Evolutionary conservation across 148 eudicot genomes (phyloP), one percentile per base, ranked within the genome.

Genomic region (Diospyros kaki): DNA sequence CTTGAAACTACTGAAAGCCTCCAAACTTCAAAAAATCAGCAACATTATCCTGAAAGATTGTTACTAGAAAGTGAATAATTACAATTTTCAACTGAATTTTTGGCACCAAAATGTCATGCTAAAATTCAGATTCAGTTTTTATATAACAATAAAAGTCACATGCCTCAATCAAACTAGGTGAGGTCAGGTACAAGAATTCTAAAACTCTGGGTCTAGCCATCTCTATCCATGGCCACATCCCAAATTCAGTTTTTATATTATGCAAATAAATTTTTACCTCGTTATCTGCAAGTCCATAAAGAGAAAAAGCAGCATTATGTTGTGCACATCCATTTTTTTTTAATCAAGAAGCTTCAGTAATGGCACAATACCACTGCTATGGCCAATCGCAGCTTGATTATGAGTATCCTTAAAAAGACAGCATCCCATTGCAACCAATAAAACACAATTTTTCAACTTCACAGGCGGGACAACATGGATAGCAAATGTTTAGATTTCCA

Each of bases 211-310:
- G 28, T 28, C 28, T 28, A 28, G 28, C 28, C 28, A 28, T 28
- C 28, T 28, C 28, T 28, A 28, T 28, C 28, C 28, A 28, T 28
- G 0, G 28, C 28, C 28, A 28, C 28, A 28, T 28, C 28, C 0
- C 28, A 62, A 79, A 62, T 58, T 11, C 14, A 40, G 42, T 51
- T 11, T 28, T 58, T 62, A 42, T 9, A 39, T 17, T 39, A 43
- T 60, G 48, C 66, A 68, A 12, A 52, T 17, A 17, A 53, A 60
- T 55, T 4, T 51, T 18, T 79, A 94, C 98, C 97, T 94, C 98
- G 79, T 94, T 94, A 75, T 94, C 97, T 48, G 98, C 96, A 74
- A 94, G 98, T 51, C 98, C 96, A 85, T 92, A 94, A 45, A 94
- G 85, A 64, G 97, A 91, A 83, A 94, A 94, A 42, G 98, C 98